A percentile compares a stretch with the other conserved stretches of the same genome.
Evolutionary conservation across 768 basidiomycete genomes (phyloP).

Genomic region (Tulasnella calospora): DNA sequence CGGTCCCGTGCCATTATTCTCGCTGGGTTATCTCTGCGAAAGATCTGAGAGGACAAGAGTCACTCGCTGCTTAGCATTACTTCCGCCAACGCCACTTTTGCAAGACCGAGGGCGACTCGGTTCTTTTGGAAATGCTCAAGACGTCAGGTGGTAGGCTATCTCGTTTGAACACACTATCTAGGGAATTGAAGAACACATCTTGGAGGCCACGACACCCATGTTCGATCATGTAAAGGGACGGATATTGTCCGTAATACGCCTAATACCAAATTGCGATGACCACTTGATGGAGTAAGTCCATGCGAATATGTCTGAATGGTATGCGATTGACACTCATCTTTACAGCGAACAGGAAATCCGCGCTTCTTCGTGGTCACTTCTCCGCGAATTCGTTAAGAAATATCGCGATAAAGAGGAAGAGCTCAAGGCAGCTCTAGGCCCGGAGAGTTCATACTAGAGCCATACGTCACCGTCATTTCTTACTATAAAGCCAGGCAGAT

Average conservation of each 20-base stretch:
- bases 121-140: slow-evolving; percentile 48
- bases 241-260: slow-evolving; percentile 71
- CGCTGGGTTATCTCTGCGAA: slow-evolving; percentile 61
- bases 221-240: slow-evolving; percentile 71
- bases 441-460: not conserved
- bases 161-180: slow-evolving; percentile 65
- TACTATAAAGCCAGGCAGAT: slow-evolving; percentile 71
- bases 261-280: slow-evolving; percentile 79
- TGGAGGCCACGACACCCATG: slow-evolving; percentile 58
- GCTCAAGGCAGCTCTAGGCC: not conserved
- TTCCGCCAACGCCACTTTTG: slow-evolving; percentile 46
- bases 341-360: slow-evolving; percentile 18
- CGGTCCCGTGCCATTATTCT: slow-evolving; percentile 6
- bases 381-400: slow-evolving; percentile 12
- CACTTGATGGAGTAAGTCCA: slow-evolving; percentile 59
- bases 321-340: not conserved
- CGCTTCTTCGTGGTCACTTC: slow-evolving; percentile 9
- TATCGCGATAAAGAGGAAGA: slow-evolving; percentile 5
- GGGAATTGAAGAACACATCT: slow-evolving; percentile 53
- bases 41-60: slow-evolving; percentile 59
- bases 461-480: slow-evolving; percentile 51
- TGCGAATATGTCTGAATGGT: not conserved
- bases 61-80: slow-evolving; percentile 51
- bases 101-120: slow-evolving; percentile 37
- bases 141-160: slow-evolving; percentile 74